Evolutionary conservation across 2,329 filamentous ascomycete species (phyloP).

Genomic region (Drechslerella coelobrocha): DNA sequence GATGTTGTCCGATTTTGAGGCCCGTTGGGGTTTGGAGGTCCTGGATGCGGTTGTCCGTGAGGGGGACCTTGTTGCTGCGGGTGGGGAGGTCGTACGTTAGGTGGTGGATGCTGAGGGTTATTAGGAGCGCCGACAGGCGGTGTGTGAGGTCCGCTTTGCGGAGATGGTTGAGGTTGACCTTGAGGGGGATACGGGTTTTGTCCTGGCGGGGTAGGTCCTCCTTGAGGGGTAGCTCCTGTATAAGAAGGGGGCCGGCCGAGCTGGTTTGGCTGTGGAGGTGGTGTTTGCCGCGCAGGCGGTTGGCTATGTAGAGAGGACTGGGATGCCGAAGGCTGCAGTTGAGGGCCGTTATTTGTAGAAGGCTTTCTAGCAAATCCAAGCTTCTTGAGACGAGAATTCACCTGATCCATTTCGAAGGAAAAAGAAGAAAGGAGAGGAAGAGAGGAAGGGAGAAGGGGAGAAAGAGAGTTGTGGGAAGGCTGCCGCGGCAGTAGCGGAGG

Average conservation of each 20-base stretch:
- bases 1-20: slow-evolving; percentile 29
- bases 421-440: slow-evolving; percentile 32
- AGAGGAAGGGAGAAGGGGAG: slow-evolving; percentile 42
- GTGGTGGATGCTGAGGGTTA: slow-evolving; percentile 53
- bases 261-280: slow-evolving; percentile 60
- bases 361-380: slow-evolving; percentile 62
- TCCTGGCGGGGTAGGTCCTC: slow-evolving; percentile 63
- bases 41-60: slow-evolving; percentile 59
- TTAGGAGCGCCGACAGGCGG: slow-evolving; percentile 59
- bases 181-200: slow-evolving; percentile 59
- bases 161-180: slow-evolving; percentile 62
- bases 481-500: neutral
- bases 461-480: slow-evolving; percentile 21
- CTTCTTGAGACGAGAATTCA: slow-evolving; percentile 64
- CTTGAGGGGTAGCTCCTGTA: slow-evolving; percentile 65
- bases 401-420: slow-evolving; percentile 59
- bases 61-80: slow-evolving; percentile 59
- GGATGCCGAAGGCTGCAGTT: slow-evolving; percentile 41
- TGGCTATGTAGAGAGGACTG: slow-evolving; percentile 54
- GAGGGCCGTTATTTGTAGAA: slow-evolving; percentile 53
- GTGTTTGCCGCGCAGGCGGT: slow-evolving; percentile 59
- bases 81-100: slow-evolving; percentile 52
- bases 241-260: slow-evolving; percentile 71
- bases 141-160: slow-evolving; percentile 65
- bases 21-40: slow-evolving; percentile 36